Evolutionary conservation across 768 basidiomycete genomes (phyloP).

Genomic region (Auricularia auricula-judae): DNA sequence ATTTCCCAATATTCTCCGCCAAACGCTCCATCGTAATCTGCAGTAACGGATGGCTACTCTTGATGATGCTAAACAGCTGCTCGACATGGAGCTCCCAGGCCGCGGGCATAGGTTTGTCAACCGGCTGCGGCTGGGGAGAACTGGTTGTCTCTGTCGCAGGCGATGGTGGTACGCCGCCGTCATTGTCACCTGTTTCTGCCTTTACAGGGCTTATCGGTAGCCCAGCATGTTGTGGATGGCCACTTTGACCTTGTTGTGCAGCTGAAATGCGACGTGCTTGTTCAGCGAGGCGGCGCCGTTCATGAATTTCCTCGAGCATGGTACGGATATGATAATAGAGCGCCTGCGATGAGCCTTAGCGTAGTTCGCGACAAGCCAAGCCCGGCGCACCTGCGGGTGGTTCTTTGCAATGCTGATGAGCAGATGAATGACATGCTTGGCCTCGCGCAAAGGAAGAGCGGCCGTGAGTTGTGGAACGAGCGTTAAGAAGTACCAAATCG

Average conservation of each 20-base stretch:
- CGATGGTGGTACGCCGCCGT: slow-evolving; percentile 7
- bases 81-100: slow-evolving; percentile 79
- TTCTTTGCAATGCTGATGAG: slow-evolving; percentile 81
- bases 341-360: slow-evolving; percentile 40
- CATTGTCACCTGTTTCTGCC: slow-evolving; percentile 11
- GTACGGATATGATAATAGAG: slow-evolving; percentile 93
- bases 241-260: slow-evolving; percentile 22
- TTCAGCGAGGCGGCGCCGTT: slow-evolving; percentile 19
- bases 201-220: neutral
- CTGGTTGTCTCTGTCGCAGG: slow-evolving; percentile 13
- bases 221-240: slow-evolving; percentile 13
- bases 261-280: slow-evolving; percentile 23
- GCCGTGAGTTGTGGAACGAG: slow-evolving; percentile 87
- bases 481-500: slow-evolving; percentile 99
- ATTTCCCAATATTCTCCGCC: slow-evolving; percentile 86
- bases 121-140: slow-evolving; percentile 10
- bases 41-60: slow-evolving; percentile 91
- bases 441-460: slow-evolving; percentile 84
- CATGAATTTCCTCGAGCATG: slow-evolving; percentile 54
- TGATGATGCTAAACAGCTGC: slow-evolving; percentile 85
- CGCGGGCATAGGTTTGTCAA: neutral
- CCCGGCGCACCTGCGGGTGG: slow-evolving; percentile 71
- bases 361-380: neutral
- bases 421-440: slow-evolving; percentile 84
- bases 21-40: slow-evolving; percentile 94